Conservation (phyloP, 2,329 filamentous ascomycete species). For the Mollisia scopiformis region DNA sequence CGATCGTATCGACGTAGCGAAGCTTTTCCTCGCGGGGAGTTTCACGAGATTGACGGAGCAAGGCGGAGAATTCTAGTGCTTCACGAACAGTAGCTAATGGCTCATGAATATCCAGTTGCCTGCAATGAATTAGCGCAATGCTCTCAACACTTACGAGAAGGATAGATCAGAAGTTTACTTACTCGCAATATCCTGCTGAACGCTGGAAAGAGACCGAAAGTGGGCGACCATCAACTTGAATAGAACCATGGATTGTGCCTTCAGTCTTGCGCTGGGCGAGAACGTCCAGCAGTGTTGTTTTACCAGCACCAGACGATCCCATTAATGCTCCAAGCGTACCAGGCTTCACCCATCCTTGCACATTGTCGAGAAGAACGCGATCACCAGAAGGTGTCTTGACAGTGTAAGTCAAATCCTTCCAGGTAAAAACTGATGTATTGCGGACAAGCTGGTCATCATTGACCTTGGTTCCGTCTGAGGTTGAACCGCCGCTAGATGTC, state of each 20-base stretch:
- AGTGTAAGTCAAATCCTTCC: slow-evolving; percentile 71
- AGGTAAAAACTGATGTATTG: slow-evolving; percentile 73
- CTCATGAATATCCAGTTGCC: slow-evolving; percentile 90
- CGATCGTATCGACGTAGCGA: slow-evolving; percentile 82
- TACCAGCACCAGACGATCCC: slow-evolving; percentile 59
- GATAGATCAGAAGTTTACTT: too few relatives aligned
- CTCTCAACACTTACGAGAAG: too few relatives aligned
- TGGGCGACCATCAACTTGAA: slow-evolving; percentile 67
- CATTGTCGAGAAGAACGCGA: slow-evolving; percentile 74
- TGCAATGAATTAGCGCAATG: too few relatives aligned
- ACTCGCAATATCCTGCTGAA: slow-evolving; percentile 74
- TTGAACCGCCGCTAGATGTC: slow-evolving; percentile 19
- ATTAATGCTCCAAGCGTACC: slow-evolving; percentile 70
- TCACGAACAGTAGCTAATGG: slow-evolving; percentile 81
- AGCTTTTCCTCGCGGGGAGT: slow-evolving; percentile 77
- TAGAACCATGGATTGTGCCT: slow-evolving; percentile 85
- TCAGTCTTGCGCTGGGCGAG: slow-evolving; percentile 71
- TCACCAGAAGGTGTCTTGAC: slow-evolving; percentile 64
- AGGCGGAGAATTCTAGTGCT: slow-evolving; percentile 84
- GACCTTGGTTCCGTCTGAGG: slow-evolving; percentile 35
- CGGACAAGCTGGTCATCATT: slow-evolving; percentile 52
- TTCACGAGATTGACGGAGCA: slow-evolving; percentile 80
- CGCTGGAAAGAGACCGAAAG: slow-evolving; percentile 85
- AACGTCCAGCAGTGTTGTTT: slow-evolving; percentile 62
- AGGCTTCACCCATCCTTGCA: slow-evolving; percentile 80